phyloP scores from a whole-genome alignment of 176 grass and related monocot species.

The Aegilops tauschii region DNA sequence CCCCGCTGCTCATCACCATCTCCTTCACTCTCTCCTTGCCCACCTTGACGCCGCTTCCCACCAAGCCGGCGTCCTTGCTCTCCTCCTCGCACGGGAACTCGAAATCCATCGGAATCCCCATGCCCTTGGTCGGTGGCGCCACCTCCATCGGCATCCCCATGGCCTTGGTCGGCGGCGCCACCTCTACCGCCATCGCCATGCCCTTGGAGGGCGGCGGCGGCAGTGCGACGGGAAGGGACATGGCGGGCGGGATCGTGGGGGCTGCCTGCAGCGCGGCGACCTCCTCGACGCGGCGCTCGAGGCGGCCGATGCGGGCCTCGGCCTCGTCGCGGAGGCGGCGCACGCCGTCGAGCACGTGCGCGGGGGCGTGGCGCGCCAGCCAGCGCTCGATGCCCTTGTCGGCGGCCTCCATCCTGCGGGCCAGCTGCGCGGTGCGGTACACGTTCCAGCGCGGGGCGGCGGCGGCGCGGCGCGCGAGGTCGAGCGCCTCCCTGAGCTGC shows the following conservation, averaged over 20 bases:
- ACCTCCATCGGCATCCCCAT: background rate
- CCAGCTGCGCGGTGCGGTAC: conserved; percentile 84
- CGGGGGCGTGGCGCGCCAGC: conserved; percentile 71
- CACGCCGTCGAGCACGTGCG: conserved; percentile 65
- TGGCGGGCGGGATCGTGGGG: conserved; percentile 7
- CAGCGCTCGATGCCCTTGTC: conserved; percentile 75
- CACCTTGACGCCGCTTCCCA: conserved; percentile 53
- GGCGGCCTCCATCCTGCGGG: conserved; percentile 71
- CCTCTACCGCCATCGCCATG: conserved; percentile 1
- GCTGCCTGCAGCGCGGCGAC: conserved; percentile 2
- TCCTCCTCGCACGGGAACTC: background rate
- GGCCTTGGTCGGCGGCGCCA: background rate
- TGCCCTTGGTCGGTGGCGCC: background rate
- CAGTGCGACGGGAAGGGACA: conserved; percentile 38
- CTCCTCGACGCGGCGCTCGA: conserved; percentile 80
- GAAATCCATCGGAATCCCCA: conserved; percentile 17
- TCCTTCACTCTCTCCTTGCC: conserved; percentile 84
- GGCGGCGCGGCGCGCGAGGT: conserved; percentile 72
- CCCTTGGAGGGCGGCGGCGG: conserved; percentile 22
- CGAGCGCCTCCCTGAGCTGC: conserved; percentile 61
- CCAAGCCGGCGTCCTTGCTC: background rate
- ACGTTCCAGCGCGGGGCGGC: conserved; percentile 83
- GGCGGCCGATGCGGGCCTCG: conserved; percentile 53
- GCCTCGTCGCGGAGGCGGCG: conserved; percentile 71
- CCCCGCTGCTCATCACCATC: conserved; percentile 73